Evolutionary conservation across 306 rosid genomes (phyloP).

Genomic region (Mimosa pudica): DNA sequence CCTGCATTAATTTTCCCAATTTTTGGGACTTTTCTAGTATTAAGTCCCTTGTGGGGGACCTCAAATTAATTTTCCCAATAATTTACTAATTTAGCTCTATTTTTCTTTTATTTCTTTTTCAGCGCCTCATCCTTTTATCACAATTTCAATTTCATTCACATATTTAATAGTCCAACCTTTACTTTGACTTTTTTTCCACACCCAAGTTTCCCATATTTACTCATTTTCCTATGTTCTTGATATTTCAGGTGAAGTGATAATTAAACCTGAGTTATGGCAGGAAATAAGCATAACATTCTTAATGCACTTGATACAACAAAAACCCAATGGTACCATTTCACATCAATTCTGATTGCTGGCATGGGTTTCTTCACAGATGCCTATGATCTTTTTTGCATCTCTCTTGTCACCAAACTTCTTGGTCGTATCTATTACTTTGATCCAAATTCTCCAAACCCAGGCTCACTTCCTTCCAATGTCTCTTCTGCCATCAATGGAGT

Average conservation of each 20-base stretch:
- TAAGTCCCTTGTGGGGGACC: no score
- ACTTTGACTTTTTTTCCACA: conserved; percentile 10
- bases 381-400: conserved; percentile 85
- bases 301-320: conserved; percentile 82
- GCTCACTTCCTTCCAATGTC: conserved; percentile 67
- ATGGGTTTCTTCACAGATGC: conserved; percentile 95
- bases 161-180: not conserved
- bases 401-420: conserved; percentile 80
- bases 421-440: conserved; percentile 73
- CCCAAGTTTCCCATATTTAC: not conserved
- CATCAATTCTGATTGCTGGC: conserved; percentile 86
- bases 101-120: conserved; percentile 22
- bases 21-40: no score
- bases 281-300: conserved; percentile 57
- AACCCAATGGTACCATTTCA: conserved; percentile 93
- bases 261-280: conserved; percentile 45
- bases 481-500: conserved; percentile 83
- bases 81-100: not conserved
- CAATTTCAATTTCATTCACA: conserved; percentile 16
- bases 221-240: not conserved
- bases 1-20: no score
- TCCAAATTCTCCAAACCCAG: conserved; percentile 50
- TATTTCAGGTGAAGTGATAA: conserved; percentile 21
- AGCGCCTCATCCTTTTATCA: not conserved
- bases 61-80: no score